Conservation (phyloP, 176 grass and related monocot species). For the Echinochloa phyllopogon region DNA sequence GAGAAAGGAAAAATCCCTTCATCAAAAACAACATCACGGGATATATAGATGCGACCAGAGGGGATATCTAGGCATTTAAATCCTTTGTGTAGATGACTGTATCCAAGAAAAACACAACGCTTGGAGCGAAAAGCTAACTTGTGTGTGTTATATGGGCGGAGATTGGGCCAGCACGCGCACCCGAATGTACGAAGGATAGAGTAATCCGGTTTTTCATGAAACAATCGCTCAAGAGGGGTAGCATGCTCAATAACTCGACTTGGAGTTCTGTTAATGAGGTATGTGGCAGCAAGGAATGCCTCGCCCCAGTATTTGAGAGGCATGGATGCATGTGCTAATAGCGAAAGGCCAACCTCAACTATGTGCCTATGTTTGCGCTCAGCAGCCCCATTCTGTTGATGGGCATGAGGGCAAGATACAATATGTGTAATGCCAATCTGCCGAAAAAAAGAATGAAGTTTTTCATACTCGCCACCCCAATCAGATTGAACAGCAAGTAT, state of each 20-base stretch:
- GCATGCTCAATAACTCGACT: too few relatives aligned
- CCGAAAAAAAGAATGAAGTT: neutral
- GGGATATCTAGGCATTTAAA: neutral
- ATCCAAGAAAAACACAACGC: neutral
- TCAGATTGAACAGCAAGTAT: neutral
- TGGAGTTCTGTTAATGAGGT: neutral
- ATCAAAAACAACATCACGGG: neutral
- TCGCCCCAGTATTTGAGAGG: neutral
- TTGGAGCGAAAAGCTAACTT: neutral
- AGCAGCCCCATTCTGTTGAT: neutral
- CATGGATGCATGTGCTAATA: neutral
- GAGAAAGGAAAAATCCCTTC: neutral
- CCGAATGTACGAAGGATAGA: neutral
- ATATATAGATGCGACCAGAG: neutral
- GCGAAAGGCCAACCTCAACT: neutral
- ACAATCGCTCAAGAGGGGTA: neutral
- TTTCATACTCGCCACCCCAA: neutral
- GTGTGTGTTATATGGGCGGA: neutral
- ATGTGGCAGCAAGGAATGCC: neutral
- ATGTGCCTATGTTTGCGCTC: neutral
- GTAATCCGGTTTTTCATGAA: neutral
- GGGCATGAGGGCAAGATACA: neutral
- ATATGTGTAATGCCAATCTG: neutral
- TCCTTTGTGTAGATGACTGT: neutral
- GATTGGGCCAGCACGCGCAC: neutral